phyloP scores from a whole-genome alignment of 345 rosid species.

The Isatis tinctoria region DNA sequence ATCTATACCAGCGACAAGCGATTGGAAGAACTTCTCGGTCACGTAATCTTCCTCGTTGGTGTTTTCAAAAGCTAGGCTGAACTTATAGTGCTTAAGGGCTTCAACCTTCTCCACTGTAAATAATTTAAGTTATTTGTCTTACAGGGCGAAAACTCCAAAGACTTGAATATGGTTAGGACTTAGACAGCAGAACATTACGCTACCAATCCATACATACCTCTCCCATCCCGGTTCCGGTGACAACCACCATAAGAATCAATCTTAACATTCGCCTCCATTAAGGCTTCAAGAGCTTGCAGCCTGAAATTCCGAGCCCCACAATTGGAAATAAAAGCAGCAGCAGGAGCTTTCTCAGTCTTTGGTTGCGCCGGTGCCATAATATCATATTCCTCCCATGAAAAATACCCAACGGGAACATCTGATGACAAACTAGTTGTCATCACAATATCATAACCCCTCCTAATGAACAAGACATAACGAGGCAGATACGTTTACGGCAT shows the following conservation, averaged over 20 bases:
- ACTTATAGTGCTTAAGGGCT: slow-evolving; percentile 76
- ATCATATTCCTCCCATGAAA: slow-evolving; percentile 96
- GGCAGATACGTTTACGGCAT: background rate
- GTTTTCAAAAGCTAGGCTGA: slow-evolving; percentile 95
- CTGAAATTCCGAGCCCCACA: slow-evolving; percentile 84
- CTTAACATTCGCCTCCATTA: slow-evolving; percentile 47
- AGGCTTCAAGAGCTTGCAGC: slow-evolving; percentile 71
- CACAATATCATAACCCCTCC: slow-evolving; percentile 66
- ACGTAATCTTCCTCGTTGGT: slow-evolving; percentile 98
- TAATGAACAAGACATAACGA: slow-evolving; percentile 16
- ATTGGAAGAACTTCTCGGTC: slow-evolving; percentile 91
- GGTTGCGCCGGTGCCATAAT: slow-evolving; percentile 83
- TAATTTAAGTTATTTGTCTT: background rate
- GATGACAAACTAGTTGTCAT: slow-evolving; percentile 98
- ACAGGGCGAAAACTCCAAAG: background rate
- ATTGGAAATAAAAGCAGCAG: slow-evolving; percentile 93
- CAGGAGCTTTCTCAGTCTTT: slow-evolving; percentile 76
- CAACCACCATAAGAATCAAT: slow-evolving; percentile 91
- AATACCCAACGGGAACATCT: slow-evolving; percentile 96
- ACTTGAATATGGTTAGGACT: background rate
- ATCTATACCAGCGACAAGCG: slow-evolving; percentile 81
- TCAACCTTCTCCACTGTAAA: slow-evolving; percentile 49
- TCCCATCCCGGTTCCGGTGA: slow-evolving; percentile 70
- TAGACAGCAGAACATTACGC: background rate
- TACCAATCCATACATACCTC: slow-evolving; percentile 39